Evolutionary conservation across 129 eudicot species (phyloP).

Genomic region (Deinandra increscens): DNA sequence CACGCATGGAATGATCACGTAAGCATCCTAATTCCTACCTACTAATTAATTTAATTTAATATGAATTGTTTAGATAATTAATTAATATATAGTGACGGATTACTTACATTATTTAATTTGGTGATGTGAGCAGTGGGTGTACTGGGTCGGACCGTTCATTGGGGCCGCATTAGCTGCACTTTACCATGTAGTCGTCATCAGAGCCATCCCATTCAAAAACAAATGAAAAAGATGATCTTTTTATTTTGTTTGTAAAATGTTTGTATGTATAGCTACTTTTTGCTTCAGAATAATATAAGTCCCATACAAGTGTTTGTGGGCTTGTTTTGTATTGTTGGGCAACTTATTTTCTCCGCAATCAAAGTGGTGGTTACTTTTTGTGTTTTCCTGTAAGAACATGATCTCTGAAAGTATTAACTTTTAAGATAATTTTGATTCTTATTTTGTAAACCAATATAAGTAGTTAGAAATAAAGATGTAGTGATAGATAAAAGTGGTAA

Average conservation of each 20-base stretch:
- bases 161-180: conserved; percentile 84
- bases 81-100: no score
- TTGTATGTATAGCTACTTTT: background rate
- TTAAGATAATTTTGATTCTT: no score
- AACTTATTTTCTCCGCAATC: background rate
- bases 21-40: conserved; percentile 23
- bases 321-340: conserved; percentile 12
- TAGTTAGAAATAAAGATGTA: no score
- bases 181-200: conserved; percentile 70
- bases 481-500: no score
- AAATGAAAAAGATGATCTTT: conserved; percentile 11
- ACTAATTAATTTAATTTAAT: no score
- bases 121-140: conserved; percentile 60
- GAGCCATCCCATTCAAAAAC: conserved; percentile 78
- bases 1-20: conserved; percentile 85
- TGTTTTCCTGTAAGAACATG: background rate
- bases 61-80: no score
- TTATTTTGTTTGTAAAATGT: background rate
- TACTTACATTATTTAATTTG: no score
- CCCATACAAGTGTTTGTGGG: conserved; percentile 22
- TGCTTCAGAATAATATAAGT: conserved; percentile 9
- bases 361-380: background rate
- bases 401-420: background rate
- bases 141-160: conserved; percentile 86
- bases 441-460: no score